A percentile compares a stretch with the other conserved stretches of the same genome.
These are phyloP conservation scores for Hypoxylon sp. DNA, from an alignment of 2,329 filamentous ascomycete genomes.

Conservation along the genomic window DNA sequence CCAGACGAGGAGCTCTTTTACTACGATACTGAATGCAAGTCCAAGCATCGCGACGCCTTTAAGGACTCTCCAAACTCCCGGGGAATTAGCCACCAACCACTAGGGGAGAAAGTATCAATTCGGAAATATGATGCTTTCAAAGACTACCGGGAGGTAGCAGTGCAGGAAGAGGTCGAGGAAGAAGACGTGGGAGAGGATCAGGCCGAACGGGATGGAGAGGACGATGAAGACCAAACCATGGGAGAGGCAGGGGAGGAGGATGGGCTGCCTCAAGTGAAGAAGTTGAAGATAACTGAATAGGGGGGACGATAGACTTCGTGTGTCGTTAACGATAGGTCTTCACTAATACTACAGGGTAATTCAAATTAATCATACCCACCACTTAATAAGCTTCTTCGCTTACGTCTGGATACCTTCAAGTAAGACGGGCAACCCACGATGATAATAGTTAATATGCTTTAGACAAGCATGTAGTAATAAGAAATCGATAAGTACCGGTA, in stretches of 20 bases:
- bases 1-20: constrained; percentile 28
- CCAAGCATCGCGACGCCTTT: constrained; percentile 13
- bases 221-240: background rate
- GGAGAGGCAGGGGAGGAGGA: background rate
- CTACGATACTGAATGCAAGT: constrained; percentile 24
- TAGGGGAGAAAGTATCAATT: background rate
- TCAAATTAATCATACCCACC: too few relatives aligned
- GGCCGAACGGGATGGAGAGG: background rate
- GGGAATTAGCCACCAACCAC: background rate
- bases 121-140: constrained; percentile 18
- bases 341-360: too few relatives aligned
- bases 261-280: background rate
- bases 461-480: too few relatives aligned
- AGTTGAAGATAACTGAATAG: background rate
- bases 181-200: background rate
- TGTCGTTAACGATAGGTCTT: too few relatives aligned
- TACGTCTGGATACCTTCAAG: too few relatives aligned
- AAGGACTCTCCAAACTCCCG: background rate
- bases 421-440: too few relatives aligned
- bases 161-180: background rate
- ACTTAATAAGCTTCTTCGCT: too few relatives aligned
- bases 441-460: too few relatives aligned
- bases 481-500: too few relatives aligned
- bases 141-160: constrained; percentile 1
- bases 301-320: too few relatives aligned